phyloP scores from a whole-genome alignment of 169 alveolate genomes.

The Cryptosporidium meleagridis region DNA sequence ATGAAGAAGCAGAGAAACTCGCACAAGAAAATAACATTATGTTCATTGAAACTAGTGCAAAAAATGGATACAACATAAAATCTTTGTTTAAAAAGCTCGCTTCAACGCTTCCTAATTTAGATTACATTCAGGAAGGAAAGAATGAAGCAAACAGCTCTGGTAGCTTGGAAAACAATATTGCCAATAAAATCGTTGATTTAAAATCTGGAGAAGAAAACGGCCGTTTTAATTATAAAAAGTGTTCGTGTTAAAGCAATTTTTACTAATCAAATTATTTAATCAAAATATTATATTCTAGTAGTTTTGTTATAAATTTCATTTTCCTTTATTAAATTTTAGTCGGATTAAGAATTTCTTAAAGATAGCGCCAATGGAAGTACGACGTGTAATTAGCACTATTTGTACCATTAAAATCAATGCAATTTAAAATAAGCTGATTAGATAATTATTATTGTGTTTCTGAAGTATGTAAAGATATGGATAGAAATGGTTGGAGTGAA shows the following conservation, averaged over 20 bases:
- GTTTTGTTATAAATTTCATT: not conserved
- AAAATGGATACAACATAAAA: constrained; percentile 94
- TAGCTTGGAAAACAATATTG: constrained; percentile 8
- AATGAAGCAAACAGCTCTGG: not conserved
- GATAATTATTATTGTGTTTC: not conserved
- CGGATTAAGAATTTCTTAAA: not conserved
- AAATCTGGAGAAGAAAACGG: constrained; percentile 35
- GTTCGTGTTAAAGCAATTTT: constrained; percentile 11
- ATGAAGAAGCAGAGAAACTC: constrained; percentile 92
- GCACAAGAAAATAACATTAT: constrained; percentile 91
- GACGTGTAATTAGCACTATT: not conserved
- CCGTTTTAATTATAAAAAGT: constrained; percentile 32
- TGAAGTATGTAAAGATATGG: constrained; percentile 22
- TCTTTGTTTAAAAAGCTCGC: constrained; percentile 90
- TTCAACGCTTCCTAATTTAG: constrained; percentile 78
- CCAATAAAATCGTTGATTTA: constrained; percentile 49
- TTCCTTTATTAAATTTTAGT: not conserved
- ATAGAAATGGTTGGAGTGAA: constrained; percentile 69
- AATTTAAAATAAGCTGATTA: not conserved
- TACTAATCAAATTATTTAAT: constrained; percentile 5
- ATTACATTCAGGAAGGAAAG: constrained; percentile 42
- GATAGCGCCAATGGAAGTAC: constrained; percentile 4
- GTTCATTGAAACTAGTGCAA: constrained; percentile 97
- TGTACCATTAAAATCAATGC: not conserved
- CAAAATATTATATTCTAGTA: constrained; percentile 21